phyloP scores from a whole-genome alignment of 495 filamentous ascomycete genomes.

The Venustampulla echinocandica region DNA sequence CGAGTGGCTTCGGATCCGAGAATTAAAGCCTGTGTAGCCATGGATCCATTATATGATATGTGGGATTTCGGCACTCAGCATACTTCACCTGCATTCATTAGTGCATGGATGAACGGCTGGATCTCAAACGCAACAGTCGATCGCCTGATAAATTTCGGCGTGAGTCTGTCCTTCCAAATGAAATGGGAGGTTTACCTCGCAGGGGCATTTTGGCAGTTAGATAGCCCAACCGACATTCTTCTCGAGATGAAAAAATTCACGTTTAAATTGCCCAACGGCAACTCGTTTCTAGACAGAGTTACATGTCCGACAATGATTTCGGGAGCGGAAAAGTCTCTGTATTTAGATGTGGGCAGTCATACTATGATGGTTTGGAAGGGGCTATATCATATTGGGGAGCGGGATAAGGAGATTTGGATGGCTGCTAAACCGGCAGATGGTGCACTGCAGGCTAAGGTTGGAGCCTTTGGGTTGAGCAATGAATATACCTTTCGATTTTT shows the following conservation, averaged over 20 bases:
- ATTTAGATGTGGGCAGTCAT: constrained; percentile 5
- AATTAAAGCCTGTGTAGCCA: constrained; percentile 35
- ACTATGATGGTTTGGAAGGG: constrained; percentile 10
- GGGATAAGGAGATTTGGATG: constrained; percentile 18
- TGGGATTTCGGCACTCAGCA: constrained; percentile 24
- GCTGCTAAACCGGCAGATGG: constrained; percentile 11
- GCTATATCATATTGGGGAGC: constrained; percentile 9
- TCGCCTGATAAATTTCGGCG: constrained; percentile 5
- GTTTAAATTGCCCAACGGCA: neutral
- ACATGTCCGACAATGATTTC: constrained; percentile 22
- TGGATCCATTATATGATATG: constrained; percentile 36
- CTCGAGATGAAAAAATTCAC: constrained; percentile 11
- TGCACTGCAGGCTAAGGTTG: constrained; percentile 22
- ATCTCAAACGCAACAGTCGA: constrained; percentile 26
- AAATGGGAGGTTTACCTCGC: constrained; percentile 33
- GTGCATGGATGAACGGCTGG: constrained; percentile 25
- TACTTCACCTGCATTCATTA: constrained; percentile 25
- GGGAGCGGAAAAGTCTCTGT: constrained; percentile 8
- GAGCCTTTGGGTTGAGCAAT: constrained; percentile 16
- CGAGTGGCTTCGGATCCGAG: constrained; percentile 33
- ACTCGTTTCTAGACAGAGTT: constrained; percentile 5
- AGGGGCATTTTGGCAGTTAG: constrained; percentile 17
- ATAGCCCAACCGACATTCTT: constrained; percentile 16
- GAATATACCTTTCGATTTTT: constrained; percentile 17
- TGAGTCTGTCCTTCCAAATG: constrained; percentile 23